phyloP scores from a whole-genome alignment of 2,329 filamentous ascomycete species.

The Calonectria ilicicola region DNA sequence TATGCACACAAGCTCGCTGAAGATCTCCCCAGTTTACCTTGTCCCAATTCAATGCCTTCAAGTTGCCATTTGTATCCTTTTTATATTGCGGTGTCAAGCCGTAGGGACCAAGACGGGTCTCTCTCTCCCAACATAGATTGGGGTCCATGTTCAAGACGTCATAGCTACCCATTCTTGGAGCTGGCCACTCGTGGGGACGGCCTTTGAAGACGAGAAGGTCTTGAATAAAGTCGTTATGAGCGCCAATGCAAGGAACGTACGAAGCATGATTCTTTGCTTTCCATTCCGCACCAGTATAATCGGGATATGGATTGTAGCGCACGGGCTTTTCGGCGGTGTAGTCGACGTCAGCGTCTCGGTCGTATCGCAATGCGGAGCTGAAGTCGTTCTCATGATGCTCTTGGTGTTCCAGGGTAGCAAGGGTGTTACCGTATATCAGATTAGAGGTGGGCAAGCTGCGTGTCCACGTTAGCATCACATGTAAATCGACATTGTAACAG shows the following conservation, averaged over 20 bases:
- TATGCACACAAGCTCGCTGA: constrained; percentile 73
- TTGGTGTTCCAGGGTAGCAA: constrained; percentile 58
- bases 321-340: constrained; percentile 63
- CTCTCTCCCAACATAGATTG: constrained; percentile 75
- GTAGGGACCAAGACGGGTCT: constrained; percentile 77
- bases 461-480: not conserved
- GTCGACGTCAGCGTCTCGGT: constrained; percentile 49
- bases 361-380: constrained; percentile 45
- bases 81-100: constrained; percentile 64
- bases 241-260: constrained; percentile 74
- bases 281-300: constrained; percentile 75
- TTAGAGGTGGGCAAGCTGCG: constrained; percentile 59
- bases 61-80: constrained; percentile 52
- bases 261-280: constrained; percentile 65
- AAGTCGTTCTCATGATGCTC: constrained; percentile 51
- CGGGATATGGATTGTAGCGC: constrained; percentile 78
- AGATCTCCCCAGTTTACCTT: constrained; percentile 77
- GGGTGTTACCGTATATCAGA: constrained; percentile 68
- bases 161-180: constrained; percentile 73
- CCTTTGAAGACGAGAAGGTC: constrained; percentile 76
- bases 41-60: constrained; percentile 67
- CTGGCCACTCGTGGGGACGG: constrained; percentile 68
- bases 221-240: constrained; percentile 68
- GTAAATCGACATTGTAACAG: constrained; percentile 26
- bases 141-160: constrained; percentile 70